Conservation (phyloP, 371 early-diverging fungal genomes). For the Lichtheimia hyalospora region DNA sequence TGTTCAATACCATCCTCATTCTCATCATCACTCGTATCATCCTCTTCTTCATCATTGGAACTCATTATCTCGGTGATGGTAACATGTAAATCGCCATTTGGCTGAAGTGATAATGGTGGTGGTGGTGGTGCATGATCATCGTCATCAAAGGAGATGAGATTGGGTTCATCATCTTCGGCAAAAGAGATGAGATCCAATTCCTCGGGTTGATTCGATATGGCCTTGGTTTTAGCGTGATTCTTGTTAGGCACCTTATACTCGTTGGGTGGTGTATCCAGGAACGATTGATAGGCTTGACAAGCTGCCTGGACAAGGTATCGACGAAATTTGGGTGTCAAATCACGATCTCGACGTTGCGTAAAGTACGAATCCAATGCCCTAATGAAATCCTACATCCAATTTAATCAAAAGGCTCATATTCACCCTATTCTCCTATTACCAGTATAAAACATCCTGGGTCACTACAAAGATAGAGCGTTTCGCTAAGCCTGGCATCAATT, state of each 20-base stretch:
- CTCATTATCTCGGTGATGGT: background rate
- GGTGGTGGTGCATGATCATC: background rate
- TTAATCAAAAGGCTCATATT: background rate
- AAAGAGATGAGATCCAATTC: constrained; percentile 32
- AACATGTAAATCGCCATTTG: too few relatives aligned
- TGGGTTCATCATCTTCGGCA: constrained; percentile 21
- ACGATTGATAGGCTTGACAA: constrained; percentile 23
- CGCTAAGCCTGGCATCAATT: constrained; percentile 25
- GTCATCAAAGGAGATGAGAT: constrained; percentile 36
- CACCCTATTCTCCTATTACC: constrained; percentile 15
- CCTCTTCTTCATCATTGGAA: background rate
- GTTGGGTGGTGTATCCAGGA: constrained; percentile 22
- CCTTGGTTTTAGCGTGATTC: background rate
- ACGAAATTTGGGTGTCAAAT: constrained; percentile 29
- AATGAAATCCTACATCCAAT: constrained; percentile 4
- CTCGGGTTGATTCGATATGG: background rate
- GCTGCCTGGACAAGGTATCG: constrained; percentile 21
- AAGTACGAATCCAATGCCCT: constrained; percentile 16
- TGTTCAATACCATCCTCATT: constrained; percentile 13
- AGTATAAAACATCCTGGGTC: constrained; percentile 36
- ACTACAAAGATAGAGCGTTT: constrained; percentile 20
- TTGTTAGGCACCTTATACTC: constrained; percentile 9
- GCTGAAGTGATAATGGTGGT: too few relatives aligned
- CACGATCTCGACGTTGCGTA: constrained; percentile 19
- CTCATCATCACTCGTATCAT: constrained; percentile 16